Base-by-base conservation (phyloP, 768 basidiomycete genomes). In the Lactarius deliciosus region DNA sequence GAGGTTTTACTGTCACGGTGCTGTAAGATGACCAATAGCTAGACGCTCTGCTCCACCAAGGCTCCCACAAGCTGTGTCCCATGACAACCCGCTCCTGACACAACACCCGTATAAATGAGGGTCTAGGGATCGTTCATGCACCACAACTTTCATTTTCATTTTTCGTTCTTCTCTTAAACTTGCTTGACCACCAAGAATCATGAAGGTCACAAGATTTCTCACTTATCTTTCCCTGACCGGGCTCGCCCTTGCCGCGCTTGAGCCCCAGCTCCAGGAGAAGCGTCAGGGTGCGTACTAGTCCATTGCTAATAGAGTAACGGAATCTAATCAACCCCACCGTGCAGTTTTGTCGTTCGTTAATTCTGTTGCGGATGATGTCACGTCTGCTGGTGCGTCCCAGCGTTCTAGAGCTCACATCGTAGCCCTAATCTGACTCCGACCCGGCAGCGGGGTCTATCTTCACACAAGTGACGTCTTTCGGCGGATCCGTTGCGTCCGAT, bases 401-500 rank as follows among this genome's bases (percentile, higher is more conserved):
- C 22, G 40, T 47, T 16, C 2, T 9, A 32, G 11, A 10, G 16
- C 50, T 4, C 32, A 41, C 47, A 5, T 32, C 32, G 25, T 15
- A 38, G 4, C 30, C 28, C 45, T 62, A 32, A 63, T 34, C 43
- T 10, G 10, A 18, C 6, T 59, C 60, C 15, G 10, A 18, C 6
- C 58, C 58, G 18, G 67, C 64, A 62, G 65, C 25, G 22, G 68
- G 54, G 2, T 68, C 69, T 5, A 34, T 64, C 38, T 47, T 65
- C 53, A 41, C 66, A 4, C 8, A 53, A 0, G 64, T 43, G 6
- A 64, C 66, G 18, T 60, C 61, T 3, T 32, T 57, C 20, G 66
- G 36, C 3, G 60, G 11, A 18, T 60, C 64, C 9, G 16, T 61
- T 22, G 47, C 28, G 18, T 60, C 64, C 36, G 30, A 36, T 1